Evolutionary conservation across 2,329 filamentous ascomycete species (phyloP).

Genomic region (Graphilbum sp.): DNA sequence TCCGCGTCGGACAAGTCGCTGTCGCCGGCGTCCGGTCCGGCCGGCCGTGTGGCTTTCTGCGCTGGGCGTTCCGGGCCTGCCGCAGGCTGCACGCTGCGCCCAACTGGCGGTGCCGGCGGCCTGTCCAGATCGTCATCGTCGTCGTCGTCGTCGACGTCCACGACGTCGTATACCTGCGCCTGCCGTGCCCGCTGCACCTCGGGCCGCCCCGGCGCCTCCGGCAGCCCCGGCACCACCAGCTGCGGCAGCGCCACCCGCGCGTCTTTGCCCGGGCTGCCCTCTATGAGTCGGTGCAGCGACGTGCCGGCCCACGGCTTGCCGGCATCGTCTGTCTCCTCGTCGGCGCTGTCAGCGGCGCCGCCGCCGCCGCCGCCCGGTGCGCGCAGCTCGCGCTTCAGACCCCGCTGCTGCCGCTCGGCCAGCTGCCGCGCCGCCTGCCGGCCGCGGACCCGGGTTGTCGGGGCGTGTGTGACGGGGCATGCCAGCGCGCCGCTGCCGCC

Average conservation of each 20-base stretch:
- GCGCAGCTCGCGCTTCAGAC: too few species aligned
- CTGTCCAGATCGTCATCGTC: constrained; percentile 3
- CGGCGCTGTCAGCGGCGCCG: constrained; percentile 4
- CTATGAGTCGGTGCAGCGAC: constrained; percentile 25
- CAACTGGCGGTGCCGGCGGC: background rate
- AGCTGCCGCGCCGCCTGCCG: constrained; percentile 13
- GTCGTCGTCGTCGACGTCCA: background rate
- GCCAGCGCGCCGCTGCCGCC: too few species aligned
- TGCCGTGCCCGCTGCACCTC: too few species aligned
- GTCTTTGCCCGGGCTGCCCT: constrained; percentile 16
- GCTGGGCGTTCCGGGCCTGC: too few species aligned
- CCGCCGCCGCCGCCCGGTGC: constrained; percentile 17
- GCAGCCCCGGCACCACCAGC: too few species aligned
- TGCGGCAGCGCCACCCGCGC: constrained; percentile 3
- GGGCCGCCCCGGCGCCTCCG: too few species aligned
- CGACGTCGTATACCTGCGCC: too few species aligned
- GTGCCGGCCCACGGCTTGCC: constrained; percentile 18
- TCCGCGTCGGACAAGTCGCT: background rate
- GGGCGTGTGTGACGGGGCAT: constrained; percentile 2
- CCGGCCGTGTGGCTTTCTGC: too few species aligned
- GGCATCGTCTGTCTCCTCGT: constrained; percentile 5
- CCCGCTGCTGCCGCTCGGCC: constrained; percentile 17
- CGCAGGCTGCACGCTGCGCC: background rate
- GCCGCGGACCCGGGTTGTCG: constrained; percentile 17
- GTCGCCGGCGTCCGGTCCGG: constrained; percentile 3